phyloP scores from a whole-genome alignment of 441 rosid species.

The Populus trichocarpa region DNA sequence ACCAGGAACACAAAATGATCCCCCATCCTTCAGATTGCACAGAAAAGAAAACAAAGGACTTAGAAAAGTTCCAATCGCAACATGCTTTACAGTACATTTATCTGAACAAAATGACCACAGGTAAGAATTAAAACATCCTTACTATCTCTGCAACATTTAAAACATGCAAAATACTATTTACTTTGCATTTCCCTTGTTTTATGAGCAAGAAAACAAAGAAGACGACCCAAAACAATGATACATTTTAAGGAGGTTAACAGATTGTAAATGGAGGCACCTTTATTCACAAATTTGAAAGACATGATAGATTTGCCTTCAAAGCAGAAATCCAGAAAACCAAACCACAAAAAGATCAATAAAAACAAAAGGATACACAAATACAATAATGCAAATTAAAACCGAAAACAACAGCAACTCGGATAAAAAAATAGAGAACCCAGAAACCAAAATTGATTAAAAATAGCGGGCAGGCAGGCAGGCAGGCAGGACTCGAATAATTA shows the following conservation, averaged over 20 bases:
- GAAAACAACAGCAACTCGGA: neutral
- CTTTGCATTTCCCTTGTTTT: neutral
- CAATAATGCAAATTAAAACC: neutral
- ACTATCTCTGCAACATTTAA: neutral
- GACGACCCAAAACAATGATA: neutral
- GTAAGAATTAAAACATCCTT: neutral
- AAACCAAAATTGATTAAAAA: neutral
- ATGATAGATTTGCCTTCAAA: neutral
- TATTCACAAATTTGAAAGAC: neutral
- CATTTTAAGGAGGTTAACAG: neutral
- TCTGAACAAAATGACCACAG: neutral
- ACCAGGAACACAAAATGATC: constrained; percentile 66
- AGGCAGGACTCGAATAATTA: neutral
- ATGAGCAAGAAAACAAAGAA: neutral
- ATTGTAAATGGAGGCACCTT: neutral
- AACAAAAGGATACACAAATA: neutral
- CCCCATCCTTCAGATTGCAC: constrained; percentile 48
- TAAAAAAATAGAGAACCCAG: neutral
- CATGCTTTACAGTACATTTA: neutral
- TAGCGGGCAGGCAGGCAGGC: neutral
- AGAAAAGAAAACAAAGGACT: constrained; percentile 1
- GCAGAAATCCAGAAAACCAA: neutral
- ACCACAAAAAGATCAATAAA: neutral
- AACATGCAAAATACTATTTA: neutral
- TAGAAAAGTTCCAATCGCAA: neutral